Percentiles rank a stretch among this genome's conserved stretches.
phyloP scores from a whole-genome alignment of 805 yeast species.

The Millerozyma acaciae region DNA sequence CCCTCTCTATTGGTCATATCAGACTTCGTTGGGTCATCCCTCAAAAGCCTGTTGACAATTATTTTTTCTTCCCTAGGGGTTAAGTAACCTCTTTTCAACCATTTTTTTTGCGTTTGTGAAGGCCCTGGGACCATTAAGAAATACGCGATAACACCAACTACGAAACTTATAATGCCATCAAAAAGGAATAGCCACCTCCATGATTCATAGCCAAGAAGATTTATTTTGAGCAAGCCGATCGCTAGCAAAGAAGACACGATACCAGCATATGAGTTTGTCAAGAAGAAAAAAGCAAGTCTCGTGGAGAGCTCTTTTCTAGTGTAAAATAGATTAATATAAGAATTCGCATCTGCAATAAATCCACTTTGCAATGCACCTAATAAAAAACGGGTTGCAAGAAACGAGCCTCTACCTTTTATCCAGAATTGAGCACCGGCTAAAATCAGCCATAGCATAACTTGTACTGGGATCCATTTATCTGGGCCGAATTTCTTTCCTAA shows the following conservation, averaged over 20 bases:
- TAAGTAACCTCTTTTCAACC: conserved; percentile 43
- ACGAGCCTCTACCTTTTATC: conserved; percentile 2
- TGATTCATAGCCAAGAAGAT: conserved; percentile 37
- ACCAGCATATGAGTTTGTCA: not conserved
- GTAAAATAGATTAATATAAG: not conserved
- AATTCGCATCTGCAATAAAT: conserved; percentile 4
- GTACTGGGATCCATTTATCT: conserved; percentile 4
- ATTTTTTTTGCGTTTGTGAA: conserved; percentile 45
- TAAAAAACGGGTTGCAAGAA: conserved; percentile 4
- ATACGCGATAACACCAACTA: conserved; percentile 42
- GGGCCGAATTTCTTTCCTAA: conserved; percentile 4
- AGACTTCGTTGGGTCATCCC: conserved; percentile 62
- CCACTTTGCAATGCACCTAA: conserved; percentile 5
- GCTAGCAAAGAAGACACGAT: conserved; percentile 11
- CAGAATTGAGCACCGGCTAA: conserved; percentile 3
- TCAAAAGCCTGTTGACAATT: conserved; percentile 51
- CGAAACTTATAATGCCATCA: conserved; percentile 49
- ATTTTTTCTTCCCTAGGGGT: conserved; percentile 54
- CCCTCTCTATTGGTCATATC: conserved; percentile 63
- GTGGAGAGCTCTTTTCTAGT: not conserved
- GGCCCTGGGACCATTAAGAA: conserved; percentile 49
- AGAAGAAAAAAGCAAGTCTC: not conserved
- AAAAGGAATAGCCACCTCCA: conserved; percentile 63
- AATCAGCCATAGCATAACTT: conserved; percentile 3
- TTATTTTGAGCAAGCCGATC: conserved; percentile 6